Base-by-base conservation (phyloP, 208 protist genomes). In the Trypanosoma vivax region DNA sequence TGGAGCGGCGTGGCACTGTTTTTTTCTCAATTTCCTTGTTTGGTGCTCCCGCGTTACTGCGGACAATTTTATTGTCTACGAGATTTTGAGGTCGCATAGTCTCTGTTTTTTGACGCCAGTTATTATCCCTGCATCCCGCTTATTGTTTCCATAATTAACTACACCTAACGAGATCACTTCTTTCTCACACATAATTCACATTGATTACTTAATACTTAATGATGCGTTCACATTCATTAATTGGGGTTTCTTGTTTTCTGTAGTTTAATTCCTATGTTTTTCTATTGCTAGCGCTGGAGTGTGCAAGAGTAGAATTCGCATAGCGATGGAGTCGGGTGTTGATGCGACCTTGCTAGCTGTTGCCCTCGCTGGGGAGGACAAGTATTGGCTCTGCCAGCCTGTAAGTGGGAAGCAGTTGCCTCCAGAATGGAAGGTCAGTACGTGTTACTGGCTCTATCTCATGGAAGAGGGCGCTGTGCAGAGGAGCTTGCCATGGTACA, bases 361-460 rank as follows among this genome's bases (percentile, higher is more conserved):
- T 6, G 86, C 77, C 25, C 65, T 93, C n/a, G 57, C 58, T 21
- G 86, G 76, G 16, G 82, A 93, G 64, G 64, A 76, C 28, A 87
- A 67, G 9, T 93, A 79, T 51, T 93, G 86, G 83, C 58, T 93
- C 21, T 73, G 76, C 29, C 67, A 78, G 48, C 81, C 73, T 10
- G 50, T 63, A 4, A 58, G 55, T 28, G 58, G 66, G 6, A 82
- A 74, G 29, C 60, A 65, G 25, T 50, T 88, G 16, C 28, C 45
- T 2, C 53, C 60, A 2, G 76, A 79, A 27, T 93, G 86, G 83
- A 79, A 66, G 46, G 18, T 38, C n/a, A 54, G 58, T 47, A 76
- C 56, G 31, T 81, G 73, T 55, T 64, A 67, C 34, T 93, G 86
- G 83, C 56, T 93, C 6, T 93, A 93, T 43, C 76, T 76, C 21